Base-by-base conservation (phyloP, 495 filamentous ascomycete species). In the Penicillium samsonianum region DNA sequence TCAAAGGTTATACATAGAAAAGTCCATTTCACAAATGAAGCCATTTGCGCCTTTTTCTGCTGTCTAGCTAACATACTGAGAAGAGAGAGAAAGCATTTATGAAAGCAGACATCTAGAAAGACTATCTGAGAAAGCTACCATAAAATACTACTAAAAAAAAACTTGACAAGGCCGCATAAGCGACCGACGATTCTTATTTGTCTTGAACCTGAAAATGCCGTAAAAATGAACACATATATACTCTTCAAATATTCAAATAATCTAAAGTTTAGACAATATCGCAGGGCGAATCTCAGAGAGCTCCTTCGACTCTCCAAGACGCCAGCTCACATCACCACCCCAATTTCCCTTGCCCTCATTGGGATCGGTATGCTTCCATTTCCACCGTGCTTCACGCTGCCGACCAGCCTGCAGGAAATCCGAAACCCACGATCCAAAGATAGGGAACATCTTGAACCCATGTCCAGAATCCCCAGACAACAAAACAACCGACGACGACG, bases 391-490 rank as follows among this genome's bases (percentile, higher is more conserved):
- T 28, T 71, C 43, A 28, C 54, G 37, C 62, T 81, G 78, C 53
- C 65, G 41, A 9, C 60, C 54, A 12, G 57, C 58, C 51, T 68
- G 65, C 16, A 80, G 44, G 11, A 84, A 59, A 47, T 69, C 68
- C 25, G 55, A 64, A 16, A 84, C 76, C 74, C 77, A 83, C 25
- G 67, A 63, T 0, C 83, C 83, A 22, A 81, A 61, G 55, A 81
- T 73, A 1, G 82, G 82, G 38, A 85, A 68, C 80, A 84, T 83
- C 70, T 87, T 85, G 65, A 87, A 84, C 4, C 68, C 80, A 64
- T 85, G 81, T 1, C 79, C 82, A 25, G 80, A 83, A 50, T 82
- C 83, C 12, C 82, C 83, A 17, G 78, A 79, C 37, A 75, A 26
- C 7, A 78, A 55, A 10, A 83, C 73, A 10, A 84, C 60, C n/a